These are phyloP conservation scores for Diaporthe aspalathi DNA, from an alignment of 2,329 filamentous ascomycete genomes.

Conservation along the genomic window DNA sequence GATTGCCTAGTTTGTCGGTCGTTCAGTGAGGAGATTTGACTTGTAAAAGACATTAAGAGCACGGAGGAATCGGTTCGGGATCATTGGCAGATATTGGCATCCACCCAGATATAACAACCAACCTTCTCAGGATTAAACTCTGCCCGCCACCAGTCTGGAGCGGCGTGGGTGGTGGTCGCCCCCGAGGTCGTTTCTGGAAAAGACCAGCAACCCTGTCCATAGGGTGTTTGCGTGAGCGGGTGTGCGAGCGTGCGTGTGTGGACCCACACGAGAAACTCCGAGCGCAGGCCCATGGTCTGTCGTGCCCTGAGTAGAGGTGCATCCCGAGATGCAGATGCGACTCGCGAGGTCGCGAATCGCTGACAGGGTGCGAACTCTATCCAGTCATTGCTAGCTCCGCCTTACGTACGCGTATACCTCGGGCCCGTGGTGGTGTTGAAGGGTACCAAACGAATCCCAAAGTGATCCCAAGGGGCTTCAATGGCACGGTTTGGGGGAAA, in stretches of 20 bases:
- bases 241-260: neutral
- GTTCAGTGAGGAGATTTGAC: neutral
- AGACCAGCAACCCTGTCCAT: neutral
- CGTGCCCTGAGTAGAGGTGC: constrained; percentile 11
- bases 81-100: neutral
- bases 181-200: too few species aligned
- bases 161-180: neutral
- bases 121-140: neutral
- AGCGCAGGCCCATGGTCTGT: neutral
- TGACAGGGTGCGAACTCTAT: constrained; percentile 29
- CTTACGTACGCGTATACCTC: neutral
- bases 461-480: neutral
- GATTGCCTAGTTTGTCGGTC: neutral
- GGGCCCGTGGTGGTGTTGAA: neutral
- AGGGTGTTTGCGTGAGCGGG: neutral
- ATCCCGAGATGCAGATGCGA: constrained; percentile 14
- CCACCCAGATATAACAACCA: neutral
- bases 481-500: neutral
- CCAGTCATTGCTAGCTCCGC: neutral
- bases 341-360: constrained; percentile 27
- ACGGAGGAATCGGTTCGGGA: neutral
- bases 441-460: neutral
- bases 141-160: neutral
- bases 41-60: neutral
- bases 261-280: constrained; percentile 28